These are phyloP conservation scores for Penicillium sclerotigenum DNA, from an alignment of 2,329 filamentous ascomycete species.

Conservation along the genomic window DNA sequence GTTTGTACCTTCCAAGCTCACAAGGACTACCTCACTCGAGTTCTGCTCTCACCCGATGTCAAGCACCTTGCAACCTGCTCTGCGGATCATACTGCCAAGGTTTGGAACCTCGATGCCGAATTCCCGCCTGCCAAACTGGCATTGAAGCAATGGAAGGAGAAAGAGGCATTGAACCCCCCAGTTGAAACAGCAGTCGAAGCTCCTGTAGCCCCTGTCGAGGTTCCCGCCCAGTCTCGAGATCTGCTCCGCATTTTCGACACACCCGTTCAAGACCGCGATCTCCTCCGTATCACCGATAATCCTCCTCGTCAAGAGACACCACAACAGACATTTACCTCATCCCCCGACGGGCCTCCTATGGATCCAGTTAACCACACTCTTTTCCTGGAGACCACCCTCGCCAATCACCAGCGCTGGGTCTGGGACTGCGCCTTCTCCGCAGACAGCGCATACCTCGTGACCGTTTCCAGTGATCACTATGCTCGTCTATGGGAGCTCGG, in stretches of 20 bases:
- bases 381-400: constrained; percentile 79
- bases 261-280: constrained; percentile 23
- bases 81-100: constrained; percentile 90
- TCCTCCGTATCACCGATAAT: constrained; percentile 29
- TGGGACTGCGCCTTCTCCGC: constrained; percentile 97
- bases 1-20: constrained; percentile 88
- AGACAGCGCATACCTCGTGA: constrained; percentile 88
- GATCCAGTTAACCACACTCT: constrained; percentile 54
- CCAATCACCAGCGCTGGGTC: constrained; percentile 91
- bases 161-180: constrained; percentile 14
- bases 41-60: constrained; percentile 87
- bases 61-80: constrained; percentile 92
- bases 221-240: constrained; percentile 21
- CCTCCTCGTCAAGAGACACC: constrained; percentile 27
- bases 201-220: constrained; percentile 19
- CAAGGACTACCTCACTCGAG: constrained; percentile 86
- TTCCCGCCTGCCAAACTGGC: constrained; percentile 42
- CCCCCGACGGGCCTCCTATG: constrained; percentile 42
- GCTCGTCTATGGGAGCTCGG: constrained; percentile 85
- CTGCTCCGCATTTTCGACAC: constrained; percentile 29
- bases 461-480: constrained; percentile 90
- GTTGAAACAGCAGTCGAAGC: constrained; percentile 14
- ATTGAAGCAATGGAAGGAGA: constrained; percentile 24
- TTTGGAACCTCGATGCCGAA: constrained; percentile 87
- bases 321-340: constrained; percentile 33